A percentile compares a stretch with the other conserved stretches of the same genome.
Conservation (phyloP, 192 early-diverging fungal species). For the Rhizophlyctis rosea region DNA sequence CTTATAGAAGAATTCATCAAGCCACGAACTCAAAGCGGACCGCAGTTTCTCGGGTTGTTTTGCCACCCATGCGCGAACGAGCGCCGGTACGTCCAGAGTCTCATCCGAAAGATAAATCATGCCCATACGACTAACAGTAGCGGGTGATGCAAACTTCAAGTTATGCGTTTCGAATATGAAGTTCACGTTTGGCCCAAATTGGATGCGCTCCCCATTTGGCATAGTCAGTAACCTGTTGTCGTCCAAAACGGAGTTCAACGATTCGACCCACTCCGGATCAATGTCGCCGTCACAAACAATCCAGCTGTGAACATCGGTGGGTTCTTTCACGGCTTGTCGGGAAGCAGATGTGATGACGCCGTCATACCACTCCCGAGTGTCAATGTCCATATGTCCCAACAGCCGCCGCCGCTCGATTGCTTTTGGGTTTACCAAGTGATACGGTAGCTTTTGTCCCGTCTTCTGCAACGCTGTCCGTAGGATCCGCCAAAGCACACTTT, state of each 20-base stretch:
- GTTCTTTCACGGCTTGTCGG: slow-evolving; percentile 53
- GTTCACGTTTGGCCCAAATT: slow-evolving; percentile 60
- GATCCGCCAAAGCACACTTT: slow-evolving; percentile 47
- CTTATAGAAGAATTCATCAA: slow-evolving; percentile 40
- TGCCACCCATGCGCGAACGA: slow-evolving; percentile 43
- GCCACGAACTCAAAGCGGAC: slow-evolving; percentile 31
- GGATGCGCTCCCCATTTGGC: slow-evolving; percentile 63
- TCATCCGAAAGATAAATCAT: slow-evolving; percentile 66
- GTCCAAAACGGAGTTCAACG: slow-evolving; percentile 58
- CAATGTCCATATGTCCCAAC: slow-evolving; percentile 58
- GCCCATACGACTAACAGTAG: slow-evolving; percentile 62
- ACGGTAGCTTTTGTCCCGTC: slow-evolving; percentile 41
- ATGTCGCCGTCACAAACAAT: slow-evolving; percentile 61
- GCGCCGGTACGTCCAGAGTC: slow-evolving; percentile 41
- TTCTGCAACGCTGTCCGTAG: slow-evolving; percentile 45
- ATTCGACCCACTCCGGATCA: slow-evolving; percentile 63
- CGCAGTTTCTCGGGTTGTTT: slow-evolving; percentile 29
- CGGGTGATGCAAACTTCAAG: slow-evolving; percentile 58
- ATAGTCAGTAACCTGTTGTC: slow-evolving; percentile 59
- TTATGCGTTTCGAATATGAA: slow-evolving; percentile 64
- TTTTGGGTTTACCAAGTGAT: slow-evolving; percentile 52
- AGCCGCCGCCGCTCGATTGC: slow-evolving; percentile 50
- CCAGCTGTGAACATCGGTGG: slow-evolving; percentile 48
- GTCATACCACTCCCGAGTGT: slow-evolving; percentile 60
- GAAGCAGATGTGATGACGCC: slow-evolving; percentile 55